Conservation (phyloP, 2,329 filamentous ascomycete species). For the Hysterium pulicare region DNA sequence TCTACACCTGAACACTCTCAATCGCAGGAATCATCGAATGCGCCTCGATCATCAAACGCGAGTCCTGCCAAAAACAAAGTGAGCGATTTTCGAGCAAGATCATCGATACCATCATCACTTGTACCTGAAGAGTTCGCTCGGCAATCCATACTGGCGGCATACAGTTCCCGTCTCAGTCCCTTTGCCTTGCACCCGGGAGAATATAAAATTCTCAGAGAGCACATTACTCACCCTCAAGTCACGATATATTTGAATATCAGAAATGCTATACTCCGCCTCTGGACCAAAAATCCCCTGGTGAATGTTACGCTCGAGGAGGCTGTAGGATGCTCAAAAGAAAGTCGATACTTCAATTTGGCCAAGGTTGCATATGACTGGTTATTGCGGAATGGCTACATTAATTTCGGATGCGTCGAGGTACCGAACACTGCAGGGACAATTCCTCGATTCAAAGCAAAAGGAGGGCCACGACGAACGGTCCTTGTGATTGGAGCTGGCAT, state of each 20-base stretch:
- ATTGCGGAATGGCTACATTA: constrained; percentile 86
- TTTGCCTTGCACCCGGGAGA: constrained; percentile 84
- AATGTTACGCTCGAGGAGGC: constrained; percentile 81
- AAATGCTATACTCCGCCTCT: constrained; percentile 87
- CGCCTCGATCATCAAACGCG: constrained; percentile 18
- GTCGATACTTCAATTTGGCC: constrained; percentile 84
- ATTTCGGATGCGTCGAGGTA: constrained; percentile 87
- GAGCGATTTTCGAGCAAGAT: constrained; percentile 54
- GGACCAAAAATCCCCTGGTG: constrained; percentile 81
- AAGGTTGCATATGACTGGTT: constrained; percentile 92
- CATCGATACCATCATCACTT: constrained; percentile 77
- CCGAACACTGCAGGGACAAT: constrained; percentile 43
- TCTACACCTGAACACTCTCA: constrained; percentile 30
- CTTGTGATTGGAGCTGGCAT: constrained; percentile 92
- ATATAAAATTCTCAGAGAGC: constrained; percentile 72
- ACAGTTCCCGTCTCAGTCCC: constrained; percentile 83
- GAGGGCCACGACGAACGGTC: constrained; percentile 64
- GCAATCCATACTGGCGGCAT: constrained; percentile 85
- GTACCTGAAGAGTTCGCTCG: constrained; percentile 76
- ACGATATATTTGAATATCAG: constrained; percentile 95
- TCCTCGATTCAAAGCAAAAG: constrained; percentile 38
- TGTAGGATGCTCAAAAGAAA: constrained; percentile 82
- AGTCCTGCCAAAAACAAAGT: constrained; percentile 21
- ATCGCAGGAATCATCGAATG: constrained; percentile 16
- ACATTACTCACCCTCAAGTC: constrained; percentile 84